These are phyloP conservation scores for Sideroxylon spinosum DNA, from an alignment of 179 eudicot genomes.

Conservation along the genomic window DNA sequence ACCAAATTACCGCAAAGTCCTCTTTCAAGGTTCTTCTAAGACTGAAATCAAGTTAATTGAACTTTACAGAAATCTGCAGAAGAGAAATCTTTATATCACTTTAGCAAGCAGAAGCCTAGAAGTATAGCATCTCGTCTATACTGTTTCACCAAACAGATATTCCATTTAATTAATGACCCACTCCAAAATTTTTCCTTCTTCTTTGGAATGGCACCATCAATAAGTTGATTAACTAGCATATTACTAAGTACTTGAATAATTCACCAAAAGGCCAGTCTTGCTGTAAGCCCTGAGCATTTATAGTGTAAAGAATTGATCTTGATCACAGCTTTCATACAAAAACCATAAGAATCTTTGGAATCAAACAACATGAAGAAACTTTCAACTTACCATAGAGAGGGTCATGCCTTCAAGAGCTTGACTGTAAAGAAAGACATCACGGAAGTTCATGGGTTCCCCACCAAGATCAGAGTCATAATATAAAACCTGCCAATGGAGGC, in stretches of 20 bases:
- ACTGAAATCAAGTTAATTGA: not conserved
- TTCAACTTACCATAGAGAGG: constrained; percentile 74
- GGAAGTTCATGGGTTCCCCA: constrained; percentile 74
- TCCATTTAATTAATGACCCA: not conserved
- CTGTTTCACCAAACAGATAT: not conserved
- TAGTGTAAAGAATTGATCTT: not conserved
- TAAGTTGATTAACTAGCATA: not conserved
- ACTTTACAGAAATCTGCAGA: not conserved
- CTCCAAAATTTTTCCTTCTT: not conserved
- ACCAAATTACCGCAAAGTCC: not conserved
- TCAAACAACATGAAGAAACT: not conserved
- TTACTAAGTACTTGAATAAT: not conserved
- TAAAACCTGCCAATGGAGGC: constrained; percentile 41
- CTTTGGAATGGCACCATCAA: not conserved
- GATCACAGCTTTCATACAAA: constrained; percentile 3
- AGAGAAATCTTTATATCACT: not conserved
- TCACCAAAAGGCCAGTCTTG: not conserved
- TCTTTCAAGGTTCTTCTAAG: not conserved
- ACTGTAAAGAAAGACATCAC: constrained; percentile 81
- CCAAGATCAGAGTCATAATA: constrained; percentile 81
- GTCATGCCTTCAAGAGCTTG: constrained; percentile 98
- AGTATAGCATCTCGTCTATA: not conserved
- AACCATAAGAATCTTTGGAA: not conserved
- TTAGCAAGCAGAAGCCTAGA: not conserved
- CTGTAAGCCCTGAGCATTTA: not conserved